Conservation (phyloP, 179 eudicot species). For the Silene noctiflora region DNA sequence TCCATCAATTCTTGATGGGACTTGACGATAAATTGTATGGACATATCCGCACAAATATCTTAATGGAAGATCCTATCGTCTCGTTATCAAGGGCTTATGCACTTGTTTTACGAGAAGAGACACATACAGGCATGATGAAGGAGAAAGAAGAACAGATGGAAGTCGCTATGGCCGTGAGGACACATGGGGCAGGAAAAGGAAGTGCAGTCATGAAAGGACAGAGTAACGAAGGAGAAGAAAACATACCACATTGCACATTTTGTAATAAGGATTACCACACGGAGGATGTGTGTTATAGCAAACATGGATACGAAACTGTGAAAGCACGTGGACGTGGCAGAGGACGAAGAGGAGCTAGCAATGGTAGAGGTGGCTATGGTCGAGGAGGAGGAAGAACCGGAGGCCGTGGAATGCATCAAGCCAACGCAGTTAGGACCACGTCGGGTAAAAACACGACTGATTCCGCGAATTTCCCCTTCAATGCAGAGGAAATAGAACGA, state of each 20-base stretch:
- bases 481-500: too few relatives aligned
- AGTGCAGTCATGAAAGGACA: not conserved
- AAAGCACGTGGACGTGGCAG: too few relatives aligned
- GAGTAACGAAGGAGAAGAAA: not conserved
- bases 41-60: not conserved
- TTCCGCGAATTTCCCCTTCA: too few relatives aligned
- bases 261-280: not conserved
- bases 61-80: conserved; percentile 12
- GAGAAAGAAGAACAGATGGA: not conserved
- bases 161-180: not conserved
- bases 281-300: conserved; percentile 1
- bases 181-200: too few relatives aligned
- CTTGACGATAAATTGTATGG: too few relatives aligned
- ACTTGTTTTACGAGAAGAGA: not conserved
- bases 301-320: not conserved
- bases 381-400: too few relatives aligned
- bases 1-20: too few relatives aligned
- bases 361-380: too few relatives aligned
- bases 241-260: not conserved
- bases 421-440: too few relatives aligned
- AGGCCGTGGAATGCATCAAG: too few relatives aligned
- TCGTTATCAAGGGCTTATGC: not conserved
- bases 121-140: conserved; percentile 8
- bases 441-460: too few relatives aligned
- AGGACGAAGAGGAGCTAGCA: too few relatives aligned